A percentile compares a stretch with the other conserved stretches of the same genome.
Conservation (phyloP, 1,284 basidiomycete genomes). For the Fomitopsis pinicola region DNA sequence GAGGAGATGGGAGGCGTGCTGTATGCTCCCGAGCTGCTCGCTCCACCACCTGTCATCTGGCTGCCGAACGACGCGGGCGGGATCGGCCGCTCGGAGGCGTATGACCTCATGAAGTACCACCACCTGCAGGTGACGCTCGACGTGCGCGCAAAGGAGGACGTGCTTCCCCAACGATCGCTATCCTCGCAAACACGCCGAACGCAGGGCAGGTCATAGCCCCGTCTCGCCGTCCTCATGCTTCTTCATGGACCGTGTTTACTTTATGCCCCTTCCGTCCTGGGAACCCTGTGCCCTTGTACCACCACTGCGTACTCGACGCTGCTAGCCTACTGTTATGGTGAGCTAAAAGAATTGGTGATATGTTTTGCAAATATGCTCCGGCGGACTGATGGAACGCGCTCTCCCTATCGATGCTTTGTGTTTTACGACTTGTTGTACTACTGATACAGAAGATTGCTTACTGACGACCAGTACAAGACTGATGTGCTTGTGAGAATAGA, state of each 20-base stretch:
- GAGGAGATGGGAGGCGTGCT: conserved; percentile 73
- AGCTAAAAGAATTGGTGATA: not conserved
- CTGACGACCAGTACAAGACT: not conserved
- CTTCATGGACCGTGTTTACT: not conserved
- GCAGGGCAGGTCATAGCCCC: conserved; percentile 2
- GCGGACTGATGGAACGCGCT: not conserved
- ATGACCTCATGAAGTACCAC: conserved; percentile 68
- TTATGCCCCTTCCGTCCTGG: not conserved
- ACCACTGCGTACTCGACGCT: not conserved
- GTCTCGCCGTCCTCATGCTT: not conserved
- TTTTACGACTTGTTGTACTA: not conserved
- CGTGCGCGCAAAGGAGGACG: conserved; percentile 53
- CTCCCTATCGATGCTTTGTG: not conserved
- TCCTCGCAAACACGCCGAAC: conserved; percentile 5
- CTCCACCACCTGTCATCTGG: conserved; percentile 76
- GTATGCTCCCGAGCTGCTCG: conserved; percentile 77
- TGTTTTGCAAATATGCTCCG: not conserved
- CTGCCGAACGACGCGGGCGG: conserved; percentile 70
- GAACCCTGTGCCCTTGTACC: not conserved
- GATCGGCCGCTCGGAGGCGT: conserved; percentile 65
- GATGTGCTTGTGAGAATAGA: not conserved
- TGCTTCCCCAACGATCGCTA: conserved; percentile 5
- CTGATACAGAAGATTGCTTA: not conserved
- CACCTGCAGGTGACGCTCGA: conserved; percentile 61
- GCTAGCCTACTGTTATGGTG: not conserved